A percentile compares a stretch with the other conserved stretches of the same genome.
phyloP scores from a whole-genome alignment of 306 rosid genomes.

The Calophaca sinica region DNA sequence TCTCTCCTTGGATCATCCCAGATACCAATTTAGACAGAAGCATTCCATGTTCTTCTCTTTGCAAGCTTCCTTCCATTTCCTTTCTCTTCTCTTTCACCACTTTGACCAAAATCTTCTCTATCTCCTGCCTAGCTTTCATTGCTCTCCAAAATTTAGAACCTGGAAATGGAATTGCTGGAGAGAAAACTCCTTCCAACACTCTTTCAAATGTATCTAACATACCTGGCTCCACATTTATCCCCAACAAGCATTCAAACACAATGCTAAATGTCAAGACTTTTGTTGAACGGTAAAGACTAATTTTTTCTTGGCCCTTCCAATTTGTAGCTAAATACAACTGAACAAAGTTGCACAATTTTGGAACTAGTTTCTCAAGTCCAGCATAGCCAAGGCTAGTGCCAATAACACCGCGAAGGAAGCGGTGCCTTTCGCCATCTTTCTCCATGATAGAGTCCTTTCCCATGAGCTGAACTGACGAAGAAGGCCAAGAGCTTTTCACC shows the following conservation, averaged over 20 bases:
- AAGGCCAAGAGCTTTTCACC: slow-evolving; percentile 91
- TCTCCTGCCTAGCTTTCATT: slow-evolving; percentile 73
- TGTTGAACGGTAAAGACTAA: slow-evolving; percentile 64
- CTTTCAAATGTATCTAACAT: slow-evolving; percentile 72
- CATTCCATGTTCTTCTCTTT: slow-evolving; percentile 52
- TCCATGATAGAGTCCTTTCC: slow-evolving; percentile 83
- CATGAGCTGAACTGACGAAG: slow-evolving; percentile 84
- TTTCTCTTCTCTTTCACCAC: slow-evolving; percentile 74
- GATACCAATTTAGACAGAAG: slow-evolving; percentile 60
- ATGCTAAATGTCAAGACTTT: slow-evolving; percentile 63
- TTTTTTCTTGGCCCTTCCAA: slow-evolving; percentile 58
- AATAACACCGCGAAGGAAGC: slow-evolving; percentile 62
- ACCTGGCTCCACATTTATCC: slow-evolving; percentile 65
- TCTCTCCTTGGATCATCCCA: slow-evolving; percentile 72
- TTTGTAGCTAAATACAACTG: slow-evolving; percentile 50
- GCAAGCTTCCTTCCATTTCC: slow-evolving; percentile 54
- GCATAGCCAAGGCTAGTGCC: slow-evolving; percentile 57
- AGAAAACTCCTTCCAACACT: slow-evolving; percentile 78
- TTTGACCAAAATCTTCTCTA: slow-evolving; percentile 57
- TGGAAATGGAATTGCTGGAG: slow-evolving; percentile 55
- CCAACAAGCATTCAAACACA: slow-evolving; percentile 79
- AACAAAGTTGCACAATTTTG: slow-evolving; percentile 62
- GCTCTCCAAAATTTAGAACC: slow-evolving; percentile 74
- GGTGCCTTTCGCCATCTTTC: slow-evolving; percentile 72
- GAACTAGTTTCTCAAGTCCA: slow-evolving; percentile 65